These are phyloP conservation scores for Closterium sp. DNA, from an alignment of 139 green algal genomes.

Conservation along the genomic window DNA sequence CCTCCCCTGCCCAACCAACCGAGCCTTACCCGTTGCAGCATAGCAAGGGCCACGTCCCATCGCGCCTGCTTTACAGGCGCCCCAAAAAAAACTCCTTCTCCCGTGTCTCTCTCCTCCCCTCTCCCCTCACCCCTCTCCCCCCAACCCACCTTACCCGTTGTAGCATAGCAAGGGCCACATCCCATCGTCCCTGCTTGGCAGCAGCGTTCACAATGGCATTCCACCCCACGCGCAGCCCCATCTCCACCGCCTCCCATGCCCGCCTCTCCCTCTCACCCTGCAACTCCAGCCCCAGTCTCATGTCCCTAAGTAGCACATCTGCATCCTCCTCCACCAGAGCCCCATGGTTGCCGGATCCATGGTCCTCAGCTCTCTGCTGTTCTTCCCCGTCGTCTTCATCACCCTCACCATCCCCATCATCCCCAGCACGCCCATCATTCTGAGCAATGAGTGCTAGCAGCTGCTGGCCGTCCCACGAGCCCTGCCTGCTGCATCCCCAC, in stretches of 20 bases:
- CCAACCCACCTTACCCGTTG: neutral
- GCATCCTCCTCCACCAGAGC: too few species aligned
- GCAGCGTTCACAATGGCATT: neutral
- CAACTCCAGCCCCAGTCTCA: neutral
- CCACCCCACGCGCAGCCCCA: neutral
- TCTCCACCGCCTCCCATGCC: neutral
- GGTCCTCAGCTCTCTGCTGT: too few species aligned
- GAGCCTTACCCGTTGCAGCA: too few species aligned
- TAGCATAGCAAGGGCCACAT: neutral
- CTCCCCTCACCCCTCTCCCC: neutral
- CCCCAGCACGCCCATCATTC: neutral
- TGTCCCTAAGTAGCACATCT: too few species aligned
- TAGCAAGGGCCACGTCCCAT: too few species aligned
- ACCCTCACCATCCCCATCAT: too few species aligned
- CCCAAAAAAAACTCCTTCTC: neutral
- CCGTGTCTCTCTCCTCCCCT: neutral
- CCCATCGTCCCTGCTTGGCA: neutral
- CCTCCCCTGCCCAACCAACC: too few species aligned
- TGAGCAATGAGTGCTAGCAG: neutral
- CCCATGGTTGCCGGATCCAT: too few species aligned
- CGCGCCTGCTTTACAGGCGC: too few species aligned
- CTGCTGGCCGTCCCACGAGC: neutral
- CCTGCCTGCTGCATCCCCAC: neutral
- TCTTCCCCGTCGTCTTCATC: too few species aligned
- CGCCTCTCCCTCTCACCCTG: neutral